Base-by-base conservation (phyloP, 495 filamentous ascomycete genomes). In the Penicillium robsamsonii region DNA sequence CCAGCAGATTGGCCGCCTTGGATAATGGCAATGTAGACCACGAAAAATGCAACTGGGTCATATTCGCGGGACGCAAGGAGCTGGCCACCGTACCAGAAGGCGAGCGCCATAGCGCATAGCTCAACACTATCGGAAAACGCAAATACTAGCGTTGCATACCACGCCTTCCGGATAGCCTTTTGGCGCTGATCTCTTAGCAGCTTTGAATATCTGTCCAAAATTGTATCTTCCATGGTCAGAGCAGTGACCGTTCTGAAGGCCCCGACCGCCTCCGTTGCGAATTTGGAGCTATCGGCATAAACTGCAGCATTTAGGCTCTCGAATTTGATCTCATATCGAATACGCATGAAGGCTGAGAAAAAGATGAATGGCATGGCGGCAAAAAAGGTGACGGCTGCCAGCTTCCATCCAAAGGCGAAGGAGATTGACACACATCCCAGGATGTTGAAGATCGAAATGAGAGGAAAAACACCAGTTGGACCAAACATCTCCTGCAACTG, bases 401-500 rank as follows among this genome's bases (percentile, higher is more conserved):
- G 75, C 57, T 86, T 86, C 84, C 85, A 87, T 5, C 83, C 85
- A 48, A 84, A 73, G 15, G 81, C 66, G 55, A 86, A 81, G 0
- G 83, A 75, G 25, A 86, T 66, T 12, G 78, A 69, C 50, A 85
- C 74, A 9, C 81, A 80, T 2, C 78, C 76, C 33, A 86, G 74
- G 53, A 80, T 75, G 37, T 71, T 82, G 53, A 84, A 73, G 25
- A 80, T 74, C 2, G 67, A 68, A 4, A 72, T 71, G 0, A 74
- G 24, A 8, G 68, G 61, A 27, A 75, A 64, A 6, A 56, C 62
- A 12, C 72, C 66, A n/a, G 59, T 75, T 0, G 57, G n/a, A 0
- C 84, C 81, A 1, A 88, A 64, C 4, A 88, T 60, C 49, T 87
- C 83, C 59, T 88, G 80, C 0, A 90, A 70, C 42, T 84, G 81